These are phyloP conservation scores for Monosporascus sp. DNA, from an alignment of 2,329 filamentous ascomycete species.

Conservation along the genomic window DNA sequence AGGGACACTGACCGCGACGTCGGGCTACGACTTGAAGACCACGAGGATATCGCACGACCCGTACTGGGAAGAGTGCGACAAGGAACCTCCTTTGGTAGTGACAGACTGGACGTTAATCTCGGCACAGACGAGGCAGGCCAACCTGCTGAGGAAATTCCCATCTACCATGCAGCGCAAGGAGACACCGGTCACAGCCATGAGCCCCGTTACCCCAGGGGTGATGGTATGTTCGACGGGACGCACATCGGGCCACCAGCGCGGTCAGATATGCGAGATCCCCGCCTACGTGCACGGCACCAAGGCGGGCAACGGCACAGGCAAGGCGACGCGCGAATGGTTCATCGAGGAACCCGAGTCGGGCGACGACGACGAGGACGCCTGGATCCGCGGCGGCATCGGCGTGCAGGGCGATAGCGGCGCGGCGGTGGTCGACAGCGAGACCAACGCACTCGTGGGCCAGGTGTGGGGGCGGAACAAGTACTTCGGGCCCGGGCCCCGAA, in stretches of 20 bases:
- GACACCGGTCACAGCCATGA: constrained; percentile 26
- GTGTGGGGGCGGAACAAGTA: constrained; percentile 41
- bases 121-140: constrained; percentile 29
- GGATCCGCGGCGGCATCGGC: constrained; percentile 42
- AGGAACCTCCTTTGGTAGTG: constrained; percentile 35
- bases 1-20: constrained; percentile 34
- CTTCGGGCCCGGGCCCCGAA: constrained; percentile 34
- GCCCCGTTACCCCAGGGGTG: constrained; percentile 29
- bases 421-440: constrained; percentile 36
- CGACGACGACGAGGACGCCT: constrained; percentile 35
- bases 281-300: constrained; percentile 34
- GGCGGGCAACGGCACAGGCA: constrained; percentile 33
- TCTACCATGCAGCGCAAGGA: constrained; percentile 29
- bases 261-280: constrained; percentile 38
- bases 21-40: constrained; percentile 37
- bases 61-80: constrained; percentile 38
- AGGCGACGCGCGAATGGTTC: constrained; percentile 41
- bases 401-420: constrained; percentile 41
- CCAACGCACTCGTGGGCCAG: constrained; percentile 34
- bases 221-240: constrained; percentile 35
- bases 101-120: constrained; percentile 41
- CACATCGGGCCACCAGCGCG: constrained; percentile 38
- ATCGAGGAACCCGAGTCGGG: constrained; percentile 34
- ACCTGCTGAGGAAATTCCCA: constrained; percentile 37
- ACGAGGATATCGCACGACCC: constrained; percentile 38